Conservation (phyloP, 176 grass and related monocot species). For the Musa troglodytarum region DNA sequence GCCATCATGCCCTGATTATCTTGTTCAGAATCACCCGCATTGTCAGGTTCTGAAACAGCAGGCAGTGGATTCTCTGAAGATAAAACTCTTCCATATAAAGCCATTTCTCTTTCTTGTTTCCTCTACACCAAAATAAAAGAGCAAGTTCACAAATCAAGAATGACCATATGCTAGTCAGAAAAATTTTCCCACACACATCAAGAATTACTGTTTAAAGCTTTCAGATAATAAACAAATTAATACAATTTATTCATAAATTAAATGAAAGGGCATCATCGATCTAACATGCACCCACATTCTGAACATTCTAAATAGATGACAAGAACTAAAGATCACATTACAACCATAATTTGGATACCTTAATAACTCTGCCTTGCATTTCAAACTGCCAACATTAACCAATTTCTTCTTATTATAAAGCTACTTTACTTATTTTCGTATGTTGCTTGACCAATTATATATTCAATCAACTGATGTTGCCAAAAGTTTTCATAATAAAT, state of each 20-base stretch:
- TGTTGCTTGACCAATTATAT: background rate
- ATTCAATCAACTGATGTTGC: too few relatives aligned
- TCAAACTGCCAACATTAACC: too few relatives aligned
- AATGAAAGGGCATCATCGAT: too few relatives aligned
- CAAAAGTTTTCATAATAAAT: too few relatives aligned
- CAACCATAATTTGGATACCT: too few relatives aligned
- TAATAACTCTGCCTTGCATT: too few relatives aligned
- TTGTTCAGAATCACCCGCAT: conserved; percentile 18
- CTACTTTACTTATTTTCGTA: background rate
- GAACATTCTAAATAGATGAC: too few relatives aligned
- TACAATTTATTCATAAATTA: too few relatives aligned
- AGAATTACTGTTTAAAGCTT: too few relatives aligned
- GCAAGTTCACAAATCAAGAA: conserved; percentile 8
- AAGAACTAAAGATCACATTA: too few relatives aligned
- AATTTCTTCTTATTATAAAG: background rate
- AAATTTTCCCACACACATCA: background rate
- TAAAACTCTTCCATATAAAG: conserved; percentile 58
- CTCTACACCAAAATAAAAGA: conserved; percentile 51
- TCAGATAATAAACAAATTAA: too few relatives aligned
- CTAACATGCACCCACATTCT: too few relatives aligned
- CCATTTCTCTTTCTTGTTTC: conserved; percentile 83
- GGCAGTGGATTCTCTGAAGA: conserved; percentile 33
- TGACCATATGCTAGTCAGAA: background rate
- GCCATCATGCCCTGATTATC: conserved; percentile 32
- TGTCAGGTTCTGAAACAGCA: conserved; percentile 12